phyloP scores from a whole-genome alignment of 352 stramenopile species.

The Phytophthora tentaculata region DNA sequence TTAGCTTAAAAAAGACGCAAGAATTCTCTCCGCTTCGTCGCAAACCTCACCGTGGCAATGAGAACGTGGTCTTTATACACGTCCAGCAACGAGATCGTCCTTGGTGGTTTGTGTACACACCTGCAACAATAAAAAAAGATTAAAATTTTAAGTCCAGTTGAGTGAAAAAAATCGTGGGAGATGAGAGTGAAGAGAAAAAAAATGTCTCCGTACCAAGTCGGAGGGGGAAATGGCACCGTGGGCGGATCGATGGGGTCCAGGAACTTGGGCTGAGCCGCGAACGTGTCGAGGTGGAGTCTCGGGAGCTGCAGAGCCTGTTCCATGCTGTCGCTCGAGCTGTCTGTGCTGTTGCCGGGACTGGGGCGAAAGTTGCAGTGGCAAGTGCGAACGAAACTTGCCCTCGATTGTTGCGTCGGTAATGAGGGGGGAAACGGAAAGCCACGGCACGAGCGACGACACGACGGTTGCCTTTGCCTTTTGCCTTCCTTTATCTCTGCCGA shows the following conservation, averaged over 20 bases:
- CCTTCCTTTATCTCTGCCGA: constrained; percentile 12
- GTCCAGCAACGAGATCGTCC: constrained; percentile 69
- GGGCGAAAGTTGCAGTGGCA: constrained; percentile 22
- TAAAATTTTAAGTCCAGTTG: constrained; percentile 2
- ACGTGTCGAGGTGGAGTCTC: constrained; percentile 68
- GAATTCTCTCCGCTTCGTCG: not conserved
- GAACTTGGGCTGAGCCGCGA: constrained; percentile 62
- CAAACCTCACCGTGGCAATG: constrained; percentile 64
- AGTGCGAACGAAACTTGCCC: constrained; percentile 13
- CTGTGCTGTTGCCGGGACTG: not conserved
- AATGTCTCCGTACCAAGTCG: constrained; percentile 51
- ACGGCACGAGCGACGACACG: constrained; percentile 12
- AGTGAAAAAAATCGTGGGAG: constrained; percentile 3
- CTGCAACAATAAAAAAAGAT: constrained; percentile 24
- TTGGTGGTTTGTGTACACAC: constrained; percentile 60
- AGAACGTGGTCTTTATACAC: constrained; percentile 87
- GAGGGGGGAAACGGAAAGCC: constrained; percentile 9
- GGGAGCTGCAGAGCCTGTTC: constrained; percentile 71
- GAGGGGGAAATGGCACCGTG: constrained; percentile 68
- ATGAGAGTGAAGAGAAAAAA: not conserved
- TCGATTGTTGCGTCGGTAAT: constrained; percentile 16
- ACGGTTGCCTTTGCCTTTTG: constrained; percentile 4
- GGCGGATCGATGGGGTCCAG: constrained; percentile 72
- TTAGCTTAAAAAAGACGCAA: not conserved
- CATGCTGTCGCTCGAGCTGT: constrained; percentile 29